Evolutionary conservation across 768 basidiomycete species (phyloP), one percentile per base, ranked within the genome.

Genomic region (Pulveroboletus sp.): DNA sequence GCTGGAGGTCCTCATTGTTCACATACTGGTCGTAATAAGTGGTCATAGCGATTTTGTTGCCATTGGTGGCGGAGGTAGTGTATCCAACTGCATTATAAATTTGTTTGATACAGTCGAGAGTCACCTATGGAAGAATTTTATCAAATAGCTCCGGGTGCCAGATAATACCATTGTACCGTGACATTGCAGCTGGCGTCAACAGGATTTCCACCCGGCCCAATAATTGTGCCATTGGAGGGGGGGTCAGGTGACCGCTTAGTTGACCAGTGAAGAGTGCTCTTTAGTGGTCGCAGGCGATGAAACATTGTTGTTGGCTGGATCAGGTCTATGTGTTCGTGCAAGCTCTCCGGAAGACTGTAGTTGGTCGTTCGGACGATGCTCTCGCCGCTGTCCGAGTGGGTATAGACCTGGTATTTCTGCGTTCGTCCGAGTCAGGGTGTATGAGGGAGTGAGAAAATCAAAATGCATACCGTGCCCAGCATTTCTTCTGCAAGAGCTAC

Each of bases 261-360:
- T 13, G 66, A 51, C 58, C 59, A 68, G 45, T 70, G 66, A 20
- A 79, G 55, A 0, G 70, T 77, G 5, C 73, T 72, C 51, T 57
- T 72, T 45, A 77, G 66, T 7, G 66, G 65, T 51, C 72, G 76
- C 49, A 70, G 67, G 49, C 75, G 75, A 38, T 74, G 68, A 57
- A 88, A 89, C 63, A 80, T 75, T 2, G 85, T 88, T 3, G 87
- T 88, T 0, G 87, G 87, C 51, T 87, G 84, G 23, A 89, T 69
- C 25, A 87, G 64, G 31, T 87, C 84, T 46, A 88, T 62, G 57
- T 87, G 84, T 3, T 70, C 67, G 56, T 82, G 75, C 40, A 88
- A 64, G 47, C 75, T 51, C 41, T 72, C 71, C 0, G 87, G 87
- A 16, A 90, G 75, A 56, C 79, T 82, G 69, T 87, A 89, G 50